These are phyloP conservation scores for Cichorium intybus DNA, from an alignment of 140 eudicot genomes.

Conservation along the genomic window DNA sequence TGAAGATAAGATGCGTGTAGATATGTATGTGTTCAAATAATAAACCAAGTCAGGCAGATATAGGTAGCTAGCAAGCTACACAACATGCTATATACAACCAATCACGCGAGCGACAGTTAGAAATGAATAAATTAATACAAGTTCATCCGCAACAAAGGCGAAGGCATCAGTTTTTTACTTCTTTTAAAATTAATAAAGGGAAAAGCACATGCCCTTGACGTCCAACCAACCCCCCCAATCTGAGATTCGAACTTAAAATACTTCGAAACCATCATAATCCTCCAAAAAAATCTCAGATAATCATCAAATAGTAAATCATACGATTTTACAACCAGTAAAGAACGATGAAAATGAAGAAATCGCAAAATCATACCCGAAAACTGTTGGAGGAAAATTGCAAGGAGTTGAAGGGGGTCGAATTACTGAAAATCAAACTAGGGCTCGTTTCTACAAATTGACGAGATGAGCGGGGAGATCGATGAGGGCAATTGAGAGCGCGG, in stretches of 20 bases:
- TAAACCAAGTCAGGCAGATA: conserved; percentile 14
- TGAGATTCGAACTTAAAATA: conserved; percentile 35
- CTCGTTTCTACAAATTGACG: conserved; percentile 25
- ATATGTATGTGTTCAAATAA: background rate
- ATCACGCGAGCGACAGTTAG: conserved; percentile 62
- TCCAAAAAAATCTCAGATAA: conserved; percentile 23
- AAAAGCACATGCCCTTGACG: conserved; percentile 41
- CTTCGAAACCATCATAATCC: conserved; percentile 1
- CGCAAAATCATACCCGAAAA: conserved; percentile 18
- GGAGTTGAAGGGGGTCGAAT: background rate
- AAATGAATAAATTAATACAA: conserved; percentile 29
- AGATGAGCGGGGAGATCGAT: conserved; percentile 31
- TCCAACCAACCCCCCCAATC: conserved; percentile 39
- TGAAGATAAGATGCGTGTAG: conserved; percentile 36
- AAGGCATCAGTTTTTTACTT: conserved; percentile 8
- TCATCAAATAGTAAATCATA: background rate
- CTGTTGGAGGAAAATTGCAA: background rate
- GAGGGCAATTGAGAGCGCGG: conserved; percentile 38
- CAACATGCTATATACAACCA: conserved; percentile 45
- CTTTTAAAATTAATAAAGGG: background rate
- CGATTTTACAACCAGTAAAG: conserved; percentile 11
- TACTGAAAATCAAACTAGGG: conserved; percentile 31
- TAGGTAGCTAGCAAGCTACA: conserved; percentile 22
- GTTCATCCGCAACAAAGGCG: conserved; percentile 10
- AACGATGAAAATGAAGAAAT: background rate